Evolutionary conservation across 202 grass and related monocot genomes (phyloP), one percentile per base, ranked within the genome.

Genomic region (Carex arenaria): DNA sequence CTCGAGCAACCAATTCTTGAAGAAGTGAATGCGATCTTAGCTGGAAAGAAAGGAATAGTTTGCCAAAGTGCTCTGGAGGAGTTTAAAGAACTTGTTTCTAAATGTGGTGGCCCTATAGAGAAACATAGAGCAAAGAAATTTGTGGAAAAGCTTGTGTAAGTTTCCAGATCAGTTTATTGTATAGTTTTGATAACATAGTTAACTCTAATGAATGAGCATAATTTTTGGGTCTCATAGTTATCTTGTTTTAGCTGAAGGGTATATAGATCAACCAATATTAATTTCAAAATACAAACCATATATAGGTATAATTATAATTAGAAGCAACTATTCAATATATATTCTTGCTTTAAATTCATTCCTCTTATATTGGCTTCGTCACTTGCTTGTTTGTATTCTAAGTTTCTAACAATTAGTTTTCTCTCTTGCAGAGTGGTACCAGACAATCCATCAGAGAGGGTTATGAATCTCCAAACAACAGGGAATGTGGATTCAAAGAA

Each of bases 401-500:
- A 26, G 26, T 26, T 26, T 26, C 26, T 26, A 28, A 79, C 47
- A 31, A 64, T 85, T 3, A 63, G 63, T 68, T 80, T 89, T 87
- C 54, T 67, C 1, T 7, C 32, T 60, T 57, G 61, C 80, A 98
- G 95, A 54, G 81, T 90, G 80, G 93, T 98, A 19, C 83, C 84
- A 26, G 95, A 95, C 60, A 90, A 61, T 85, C 95, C 95, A 76
- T 98, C 93, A 20, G 34, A 76, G 22, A 90, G 91, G 3, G 59
- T 90, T 87, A 86, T 87, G 84, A 86, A 88, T 89, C 93, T 98
- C 52, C 93, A 89, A 47, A 98, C 92, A 15, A 93, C 92, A 82
- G 91, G 95, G 78, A 92, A 92, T 81, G 86, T 93, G 22, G 89
- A 89, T 18, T 75, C 87, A 71, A 95, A 95, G 62, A 98, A 93